These are phyloP conservation scores for Oropetium thomaeum DNA, from an alignment of 176 grass and related monocot genomes.

Conservation along the genomic window DNA sequence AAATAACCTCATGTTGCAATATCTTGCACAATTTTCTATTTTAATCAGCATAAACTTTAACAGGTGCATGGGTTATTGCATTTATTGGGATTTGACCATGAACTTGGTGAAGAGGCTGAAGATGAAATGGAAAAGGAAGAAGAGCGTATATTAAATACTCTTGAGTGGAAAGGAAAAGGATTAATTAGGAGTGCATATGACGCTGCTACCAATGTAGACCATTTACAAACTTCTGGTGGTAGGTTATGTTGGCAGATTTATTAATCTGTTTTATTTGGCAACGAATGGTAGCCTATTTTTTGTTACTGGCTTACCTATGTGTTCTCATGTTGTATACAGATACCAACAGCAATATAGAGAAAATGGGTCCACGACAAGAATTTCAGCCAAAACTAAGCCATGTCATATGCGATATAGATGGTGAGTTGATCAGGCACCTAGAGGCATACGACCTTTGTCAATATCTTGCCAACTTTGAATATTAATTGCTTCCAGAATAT, in stretches of 20 bases:
- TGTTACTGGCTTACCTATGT: conserved; percentile 2
- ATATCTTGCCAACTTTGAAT: conserved; percentile 24
- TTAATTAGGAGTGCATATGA: conserved; percentile 73
- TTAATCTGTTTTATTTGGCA: neutral
- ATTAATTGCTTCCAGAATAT: conserved; percentile 23
- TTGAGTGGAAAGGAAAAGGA: conserved; percentile 92
- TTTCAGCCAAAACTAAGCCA: conserved; percentile 60
- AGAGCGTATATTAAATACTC: conserved; percentile 58
- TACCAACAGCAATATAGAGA: conserved; percentile 42
- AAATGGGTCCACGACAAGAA: conserved; percentile 25
- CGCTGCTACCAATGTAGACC: conserved; percentile 25
- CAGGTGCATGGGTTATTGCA: conserved; percentile 97
- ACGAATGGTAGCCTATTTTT: conserved; percentile 6
- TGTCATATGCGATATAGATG: conserved; percentile 89
- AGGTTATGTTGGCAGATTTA: neutral
- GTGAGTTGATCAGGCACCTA: conserved; percentile 46
- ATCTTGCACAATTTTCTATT: neutral
- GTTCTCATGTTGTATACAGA: conserved; percentile 41
- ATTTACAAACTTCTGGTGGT: conserved; percentile 47
- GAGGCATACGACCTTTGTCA: conserved; percentile 12
- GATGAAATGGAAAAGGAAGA: conserved; percentile 90
- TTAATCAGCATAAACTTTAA: conserved; percentile 25
- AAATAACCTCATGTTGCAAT: neutral
- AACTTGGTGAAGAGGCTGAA: conserved; percentile 70
- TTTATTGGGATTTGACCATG: conserved; percentile 98